These are phyloP conservation scores for Diaporthe eres DNA, from an alignment of 2,329 filamentous ascomycete genomes.

Conservation along the genomic window DNA sequence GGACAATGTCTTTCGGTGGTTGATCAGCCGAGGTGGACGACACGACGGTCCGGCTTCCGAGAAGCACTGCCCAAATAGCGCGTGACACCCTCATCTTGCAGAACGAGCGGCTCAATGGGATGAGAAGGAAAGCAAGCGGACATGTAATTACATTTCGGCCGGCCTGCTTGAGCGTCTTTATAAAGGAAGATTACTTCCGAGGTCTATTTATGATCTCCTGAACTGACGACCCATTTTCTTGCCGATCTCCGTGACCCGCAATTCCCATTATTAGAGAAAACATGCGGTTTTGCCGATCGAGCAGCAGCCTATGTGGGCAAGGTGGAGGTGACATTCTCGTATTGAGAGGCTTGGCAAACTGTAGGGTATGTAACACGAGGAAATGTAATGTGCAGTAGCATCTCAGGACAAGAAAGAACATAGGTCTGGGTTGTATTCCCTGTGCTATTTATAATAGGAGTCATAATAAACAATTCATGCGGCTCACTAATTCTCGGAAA, in stretches of 20 bases:
- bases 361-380: constrained; percentile 1
- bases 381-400: constrained; percentile 9
- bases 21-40: constrained; percentile 24
- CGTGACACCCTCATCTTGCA: constrained; percentile 27
- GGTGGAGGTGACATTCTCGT: constrained; percentile 27
- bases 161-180: background rate
- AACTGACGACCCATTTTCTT: constrained; percentile 5
- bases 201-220: constrained; percentile 9
- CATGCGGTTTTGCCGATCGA: constrained; percentile 20
- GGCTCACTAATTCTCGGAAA: background rate
- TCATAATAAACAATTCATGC: background rate
- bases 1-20: constrained; percentile 3
- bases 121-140: background rate
- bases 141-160: background rate
- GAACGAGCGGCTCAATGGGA: background rate
- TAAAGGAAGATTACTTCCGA: background rate
- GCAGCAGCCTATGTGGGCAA: background rate
- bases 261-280: background rate
- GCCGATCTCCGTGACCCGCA: constrained; percentile 26
- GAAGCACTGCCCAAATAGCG: constrained; percentile 20
- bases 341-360: constrained; percentile 10
- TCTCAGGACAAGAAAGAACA: background rate
- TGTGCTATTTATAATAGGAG: background rate
- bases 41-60: constrained; percentile 3
- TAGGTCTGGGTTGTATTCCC: background rate